Conservation (phyloP, 768 basidiomycete genomes). For the Macrocybe gigantea region DNA sequence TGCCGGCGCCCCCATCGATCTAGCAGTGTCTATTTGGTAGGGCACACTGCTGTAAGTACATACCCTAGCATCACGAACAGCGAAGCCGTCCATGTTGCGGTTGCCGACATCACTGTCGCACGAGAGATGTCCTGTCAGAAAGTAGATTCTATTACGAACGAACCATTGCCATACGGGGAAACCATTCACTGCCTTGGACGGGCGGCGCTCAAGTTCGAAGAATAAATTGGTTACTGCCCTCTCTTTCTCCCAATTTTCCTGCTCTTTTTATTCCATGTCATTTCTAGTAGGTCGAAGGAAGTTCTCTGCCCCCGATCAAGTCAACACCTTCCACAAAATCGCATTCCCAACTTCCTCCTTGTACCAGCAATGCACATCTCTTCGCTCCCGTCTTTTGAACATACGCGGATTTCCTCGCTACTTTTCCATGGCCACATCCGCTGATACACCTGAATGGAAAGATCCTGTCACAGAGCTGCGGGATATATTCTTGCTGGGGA, state of each 20-base stretch:
- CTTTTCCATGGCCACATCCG: slow-evolving; percentile 55
- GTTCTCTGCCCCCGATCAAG: slow-evolving; percentile 63
- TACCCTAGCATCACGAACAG: too few relatives aligned
- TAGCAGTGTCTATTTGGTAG: too few relatives aligned
- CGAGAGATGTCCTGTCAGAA: too few relatives aligned
- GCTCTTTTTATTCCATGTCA: slow-evolving; percentile 32
- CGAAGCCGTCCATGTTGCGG: too few relatives aligned
- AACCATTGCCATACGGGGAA: too few relatives aligned
- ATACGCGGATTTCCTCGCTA: slow-evolving; percentile 69
- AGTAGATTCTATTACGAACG: too few relatives aligned
- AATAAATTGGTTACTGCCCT: neutral
- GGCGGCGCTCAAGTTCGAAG: too few relatives aligned
- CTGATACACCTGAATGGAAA: slow-evolving; percentile 66
- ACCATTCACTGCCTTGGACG: too few relatives aligned
- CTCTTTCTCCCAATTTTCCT: slow-evolving; percentile 12
- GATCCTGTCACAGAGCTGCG: slow-evolving; percentile 95
- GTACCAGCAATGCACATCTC: slow-evolving; percentile 85
- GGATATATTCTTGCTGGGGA: slow-evolving; percentile 89
- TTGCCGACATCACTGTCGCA: too few relatives aligned
- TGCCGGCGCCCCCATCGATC: too few relatives aligned
- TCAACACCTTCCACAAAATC: slow-evolving; percentile 85
- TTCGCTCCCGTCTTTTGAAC: slow-evolving; percentile 72
- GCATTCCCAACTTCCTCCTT: slow-evolving; percentile 83
- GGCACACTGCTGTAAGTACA: too few relatives aligned
- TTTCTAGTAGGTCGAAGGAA: slow-evolving; percentile 71